Base-by-base conservation (phyloP, 106 monocot species). In the Dioscorea zingiberensis region DNA sequence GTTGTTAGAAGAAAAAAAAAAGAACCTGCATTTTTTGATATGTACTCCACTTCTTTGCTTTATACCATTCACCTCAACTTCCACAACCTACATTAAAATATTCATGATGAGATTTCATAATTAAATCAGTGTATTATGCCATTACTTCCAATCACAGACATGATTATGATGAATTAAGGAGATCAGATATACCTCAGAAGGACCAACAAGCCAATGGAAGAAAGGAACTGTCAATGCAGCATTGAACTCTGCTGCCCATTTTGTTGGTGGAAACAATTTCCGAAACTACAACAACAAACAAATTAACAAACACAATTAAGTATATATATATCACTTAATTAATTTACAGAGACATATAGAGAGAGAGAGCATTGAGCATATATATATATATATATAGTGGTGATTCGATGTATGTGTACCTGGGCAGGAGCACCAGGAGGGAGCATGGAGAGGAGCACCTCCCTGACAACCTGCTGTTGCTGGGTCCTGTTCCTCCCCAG, bases 121-220 rank as follows among this genome's bases (percentile, higher is more conserved):
- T n/a, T n/a, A n/a, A n/a, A n/a, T n/a, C n/a, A n/a, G n/a, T n/a
- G n/a, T n/a, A n/a, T n/a, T n/a, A n/a, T n/a, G n/a, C n/a, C n/a
- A n/a, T n/a, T n/a, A n/a, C n/a, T n/a, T n/a, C n/a, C n/a, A n/a
- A n/a, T n/a, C n/a, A n/a, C n/a, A n/a, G n/a, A n/a, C n/a, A n/a
- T n/a, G n/a, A n/a, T n/a, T n/a, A n/a, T n/a, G n/a, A n/a, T n/a
- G n/a, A n/a, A n/a, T n/a, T n/a, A n/a, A n/a, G n/a, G n/a, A n/a
- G n/a, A n/a, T n/a, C n/a, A n/a, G n/a, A n/a, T n/a, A n/a, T 82
- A 94, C 91, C 86, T 98, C 92, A 23, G 97, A 89, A 27, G 97
- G 92, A n/a, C 92, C 97, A 46, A 98, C 97, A 44, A 98, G 60
- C 97, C 97, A 98, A 19, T 86, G 69, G 81, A 98, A 98, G 79